Percentiles rank a stretch among this genome's conserved stretches.
Evolutionary conservation across 2,329 filamentous ascomycete species (phyloP).

Genomic region (Cladosporium austrohemisphaericum): DNA sequence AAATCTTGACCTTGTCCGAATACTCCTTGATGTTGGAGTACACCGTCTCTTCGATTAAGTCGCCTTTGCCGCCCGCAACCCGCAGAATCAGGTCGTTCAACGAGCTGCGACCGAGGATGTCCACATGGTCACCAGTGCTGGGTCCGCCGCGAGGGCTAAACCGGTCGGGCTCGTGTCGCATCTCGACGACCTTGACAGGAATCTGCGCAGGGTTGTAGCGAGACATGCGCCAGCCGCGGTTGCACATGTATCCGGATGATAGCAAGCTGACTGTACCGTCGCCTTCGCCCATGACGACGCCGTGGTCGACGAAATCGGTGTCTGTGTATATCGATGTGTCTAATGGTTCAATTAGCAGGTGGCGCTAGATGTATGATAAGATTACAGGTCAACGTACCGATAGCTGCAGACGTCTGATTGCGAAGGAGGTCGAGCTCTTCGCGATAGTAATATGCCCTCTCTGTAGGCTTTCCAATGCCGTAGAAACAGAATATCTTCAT

Average conservation of each 20-base stretch:
- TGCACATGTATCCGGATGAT: constrained; percentile 93
- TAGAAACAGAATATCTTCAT: constrained; percentile 98
- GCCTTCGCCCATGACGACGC: constrained; percentile 92
- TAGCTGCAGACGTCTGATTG: constrained; percentile 55
- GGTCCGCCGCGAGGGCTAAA: constrained; percentile 76
- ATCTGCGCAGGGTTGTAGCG: constrained; percentile 85
- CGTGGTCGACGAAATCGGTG: constrained; percentile 65
- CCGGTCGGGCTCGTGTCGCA: constrained; percentile 91
- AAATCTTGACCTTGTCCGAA: constrained; percentile 76
- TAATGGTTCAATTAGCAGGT: constrained; percentile 15
- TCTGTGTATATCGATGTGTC: constrained; percentile 68
- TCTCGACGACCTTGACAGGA: constrained; percentile 83
- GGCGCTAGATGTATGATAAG: neutral
- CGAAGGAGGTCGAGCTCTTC: constrained; percentile 58
- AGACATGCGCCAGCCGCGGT: constrained; percentile 88
- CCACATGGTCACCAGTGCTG: constrained; percentile 83
- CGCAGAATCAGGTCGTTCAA: constrained; percentile 87
- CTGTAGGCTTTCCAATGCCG: constrained; percentile 87
- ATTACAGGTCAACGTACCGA: constrained; percentile 20
- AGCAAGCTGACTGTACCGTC: constrained; percentile 95
- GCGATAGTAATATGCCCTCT: constrained; percentile 88
- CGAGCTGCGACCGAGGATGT: constrained; percentile 83
- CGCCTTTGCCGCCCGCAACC: constrained; percentile 80
- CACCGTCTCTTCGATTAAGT: constrained; percentile 71
- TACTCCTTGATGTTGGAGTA: constrained; percentile 80